phyloP scores from a whole-genome alignment of 2,329 filamentous ascomycete species.

The Fusarium veterinarium region DNA sequence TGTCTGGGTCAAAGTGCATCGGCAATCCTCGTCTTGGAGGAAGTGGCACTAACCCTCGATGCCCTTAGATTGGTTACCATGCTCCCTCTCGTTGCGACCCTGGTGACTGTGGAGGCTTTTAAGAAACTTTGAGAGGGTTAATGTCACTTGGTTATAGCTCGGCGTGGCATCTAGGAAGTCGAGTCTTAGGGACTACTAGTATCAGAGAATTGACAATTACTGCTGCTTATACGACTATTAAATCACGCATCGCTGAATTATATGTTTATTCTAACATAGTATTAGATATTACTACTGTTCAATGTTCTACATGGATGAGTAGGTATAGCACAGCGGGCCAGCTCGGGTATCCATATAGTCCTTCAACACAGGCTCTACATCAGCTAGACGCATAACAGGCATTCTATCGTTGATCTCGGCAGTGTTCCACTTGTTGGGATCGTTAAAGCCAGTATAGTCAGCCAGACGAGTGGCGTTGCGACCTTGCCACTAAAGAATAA shows the following conservation, averaged over 20 bases:
- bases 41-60: neutral
- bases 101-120: neutral
- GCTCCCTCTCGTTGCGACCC: neutral
- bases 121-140: no score
- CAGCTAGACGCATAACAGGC: slow-evolving; percentile 1
- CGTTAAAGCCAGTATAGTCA: slow-evolving; percentile 6
- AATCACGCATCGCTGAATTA: no score
- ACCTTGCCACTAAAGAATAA: slow-evolving; percentile 2
- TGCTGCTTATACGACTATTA: neutral
- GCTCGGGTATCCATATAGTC: slow-evolving; percentile 20
- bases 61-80: neutral
- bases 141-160: no score
- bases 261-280: no score
- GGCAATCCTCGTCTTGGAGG: neutral
- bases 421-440: neutral
- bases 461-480: slow-evolving; percentile 10
- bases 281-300: neutral
- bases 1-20: neutral
- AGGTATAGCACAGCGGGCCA: slow-evolving; percentile 25
- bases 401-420: neutral
- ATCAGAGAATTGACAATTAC: neutral
- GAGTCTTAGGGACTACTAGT: neutral
- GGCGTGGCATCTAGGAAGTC: no score
- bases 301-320: slow-evolving; percentile 4
- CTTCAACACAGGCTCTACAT: slow-evolving; percentile 3